Conservation (phyloP, 805 yeast species). For the Teunomyces atbi region DNA sequence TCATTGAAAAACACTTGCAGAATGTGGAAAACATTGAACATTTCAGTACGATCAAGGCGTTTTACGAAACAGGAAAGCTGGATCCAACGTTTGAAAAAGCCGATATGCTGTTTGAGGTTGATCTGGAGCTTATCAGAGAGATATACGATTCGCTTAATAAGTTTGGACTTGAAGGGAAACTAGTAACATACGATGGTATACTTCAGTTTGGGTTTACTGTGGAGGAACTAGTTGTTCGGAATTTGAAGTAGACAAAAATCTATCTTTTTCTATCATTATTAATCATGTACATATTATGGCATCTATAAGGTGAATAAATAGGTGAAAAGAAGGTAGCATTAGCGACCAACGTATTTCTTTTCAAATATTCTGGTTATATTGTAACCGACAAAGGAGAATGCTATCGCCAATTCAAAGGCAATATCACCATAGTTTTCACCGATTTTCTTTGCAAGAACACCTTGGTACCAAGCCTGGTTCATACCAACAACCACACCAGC, state of each 20-base stretch:
- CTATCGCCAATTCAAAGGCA: slow-evolving; percentile 76
- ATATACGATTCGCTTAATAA: slow-evolving; percentile 18
- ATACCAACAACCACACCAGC: slow-evolving; percentile 88
- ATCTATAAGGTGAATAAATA: not conserved
- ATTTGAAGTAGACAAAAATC: not conserved
- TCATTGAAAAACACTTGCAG: slow-evolving; percentile 6
- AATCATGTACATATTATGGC: slow-evolving; percentile 3
- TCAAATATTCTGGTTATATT: slow-evolving; percentile 62
- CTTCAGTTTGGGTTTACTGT: slow-evolving; percentile 14
- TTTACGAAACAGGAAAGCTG: slow-evolving; percentile 2
- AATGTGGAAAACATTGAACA: slow-evolving; percentile 5
- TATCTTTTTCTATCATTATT: slow-evolving; percentile 1
- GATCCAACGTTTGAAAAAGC: slow-evolving; percentile 1
- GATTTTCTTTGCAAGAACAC: slow-evolving; percentile 61
- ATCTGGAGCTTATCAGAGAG: slow-evolving; percentile 15
- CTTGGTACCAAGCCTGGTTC: slow-evolving; percentile 81
- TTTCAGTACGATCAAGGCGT: slow-evolving; percentile 7
- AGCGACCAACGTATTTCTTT: slow-evolving; percentile 57
- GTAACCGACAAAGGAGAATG: slow-evolving; percentile 64
- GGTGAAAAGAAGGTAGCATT: slow-evolving; percentile 13
- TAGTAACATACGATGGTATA: slow-evolving; percentile 18
- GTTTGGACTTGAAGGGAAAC: slow-evolving; percentile 31
- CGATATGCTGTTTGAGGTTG: slow-evolving; percentile 9
- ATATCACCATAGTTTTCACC: slow-evolving; percentile 79
- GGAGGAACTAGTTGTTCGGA: not conserved